These are phyloP conservation scores for Wickerhamomyces xylosicus DNA, from an alignment of 805 yeast species.

Conservation along the genomic window DNA sequence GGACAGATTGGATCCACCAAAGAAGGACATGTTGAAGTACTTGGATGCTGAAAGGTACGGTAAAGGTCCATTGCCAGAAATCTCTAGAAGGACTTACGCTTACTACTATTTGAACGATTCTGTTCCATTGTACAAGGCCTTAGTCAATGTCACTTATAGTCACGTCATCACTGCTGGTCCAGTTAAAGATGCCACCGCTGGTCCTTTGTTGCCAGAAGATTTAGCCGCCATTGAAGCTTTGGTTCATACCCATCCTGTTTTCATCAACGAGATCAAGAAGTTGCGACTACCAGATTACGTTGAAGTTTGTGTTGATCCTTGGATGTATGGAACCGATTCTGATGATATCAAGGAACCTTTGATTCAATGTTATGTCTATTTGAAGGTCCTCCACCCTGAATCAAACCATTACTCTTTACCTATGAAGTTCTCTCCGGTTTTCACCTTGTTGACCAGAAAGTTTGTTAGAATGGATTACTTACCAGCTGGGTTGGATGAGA, in stretches of 20 bases:
- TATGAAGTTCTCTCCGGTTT: constrained; percentile 63
- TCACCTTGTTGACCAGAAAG: constrained; percentile 48
- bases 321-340: constrained; percentile 82
- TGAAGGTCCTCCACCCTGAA: constrained; percentile 57
- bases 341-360: constrained; percentile 38
- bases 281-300: constrained; percentile 47
- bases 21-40: constrained; percentile 55
- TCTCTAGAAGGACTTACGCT: constrained; percentile 59
- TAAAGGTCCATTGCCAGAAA: constrained; percentile 35
- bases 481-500: constrained; percentile 63
- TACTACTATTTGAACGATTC: constrained; percentile 50
- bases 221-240: constrained; percentile 23
- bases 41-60: constrained; percentile 58
- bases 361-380: constrained; percentile 68
- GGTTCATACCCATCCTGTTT: constrained; percentile 35
- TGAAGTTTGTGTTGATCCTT: constrained; percentile 57
- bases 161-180: constrained; percentile 47
- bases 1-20: constrained; percentile 73
- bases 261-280: constrained; percentile 56
- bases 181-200: constrained; percentile 53
- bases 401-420: constrained; percentile 73
- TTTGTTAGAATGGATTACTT: constrained; percentile 64
- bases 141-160: constrained; percentile 53
- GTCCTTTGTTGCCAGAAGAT: constrained; percentile 66
- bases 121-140: constrained; percentile 54